Evolutionary conservation across 805 yeast species (phyloP), one percentile per base, ranked within the genome.

Genomic region (Hanseniaspora lindneri): DNA sequence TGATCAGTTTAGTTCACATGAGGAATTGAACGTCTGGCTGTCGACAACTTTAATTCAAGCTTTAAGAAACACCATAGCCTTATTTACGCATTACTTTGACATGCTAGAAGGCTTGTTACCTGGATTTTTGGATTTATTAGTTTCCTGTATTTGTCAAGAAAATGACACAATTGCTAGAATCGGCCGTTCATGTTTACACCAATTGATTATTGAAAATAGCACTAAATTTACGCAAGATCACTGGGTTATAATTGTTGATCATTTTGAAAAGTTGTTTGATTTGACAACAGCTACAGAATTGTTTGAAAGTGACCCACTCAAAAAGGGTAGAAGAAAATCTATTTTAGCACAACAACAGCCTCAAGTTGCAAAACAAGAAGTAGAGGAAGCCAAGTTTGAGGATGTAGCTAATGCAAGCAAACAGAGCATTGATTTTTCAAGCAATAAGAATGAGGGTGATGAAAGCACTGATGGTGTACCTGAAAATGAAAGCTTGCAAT

Each of bases 31-130:
- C 41, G 94, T 94, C 13, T 92, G 99, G 99, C 68, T 92, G 41
- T 86, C 96, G 0, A 88, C 98, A 0, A 92, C 99, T 0, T 73
- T 92, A 64, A 87, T 94, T 54, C 98, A 92, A 64, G 97, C 97
- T 0, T 69, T 94, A 60, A 77, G 94, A 62, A 84, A 84, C 58
- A 75, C 87, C 79, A 80, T 89, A 56, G 79, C 83, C 0, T 68
- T 92, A 50, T 83, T 89, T 59, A 75, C 87, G 0, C 83, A 80
- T 54, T 89, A 83, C 64, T 92, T 88, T 61, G 83, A 75, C 36
- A 73, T 80, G 2, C 74, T 92, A 58, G 79, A 79, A 55, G 71
- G 76, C 36, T 76, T 83, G 74, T 69, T 89, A 44, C 83, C 78
- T 52, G 92, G 85, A 1, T 86, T 83, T 61, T 70, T 94, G 63